These are phyloP conservation scores for Xylaria castorea DNA, from an alignment of 495 filamentous ascomycete species.

Conservation along the genomic window DNA sequence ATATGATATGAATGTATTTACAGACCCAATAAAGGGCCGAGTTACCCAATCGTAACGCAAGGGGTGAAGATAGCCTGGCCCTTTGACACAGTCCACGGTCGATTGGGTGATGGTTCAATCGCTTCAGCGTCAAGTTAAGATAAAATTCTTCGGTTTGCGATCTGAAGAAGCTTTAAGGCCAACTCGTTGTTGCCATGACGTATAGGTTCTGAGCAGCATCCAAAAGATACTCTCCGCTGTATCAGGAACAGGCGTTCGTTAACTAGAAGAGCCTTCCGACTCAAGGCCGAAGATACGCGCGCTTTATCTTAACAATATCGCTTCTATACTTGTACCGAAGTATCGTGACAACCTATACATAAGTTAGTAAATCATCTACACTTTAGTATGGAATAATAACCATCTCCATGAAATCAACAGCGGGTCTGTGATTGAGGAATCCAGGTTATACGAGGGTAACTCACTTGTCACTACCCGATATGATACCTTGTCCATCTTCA, in stretches of 20 bases:
- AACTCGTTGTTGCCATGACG: background rate
- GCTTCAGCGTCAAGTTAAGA: background rate
- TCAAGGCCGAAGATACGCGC: background rate
- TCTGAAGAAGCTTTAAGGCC: background rate
- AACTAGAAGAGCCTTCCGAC: no score
- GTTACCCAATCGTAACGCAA: background rate
- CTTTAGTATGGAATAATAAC: background rate
- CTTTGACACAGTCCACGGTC: background rate
- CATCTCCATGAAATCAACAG: no score
- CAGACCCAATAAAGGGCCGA: background rate
- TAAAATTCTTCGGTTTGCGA: background rate
- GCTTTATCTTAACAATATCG: background rate
- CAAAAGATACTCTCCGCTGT: background rate
- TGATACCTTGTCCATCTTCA: slow-evolving; percentile 7
- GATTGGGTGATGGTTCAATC: background rate
- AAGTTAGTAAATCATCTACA: background rate
- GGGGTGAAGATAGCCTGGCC: background rate
- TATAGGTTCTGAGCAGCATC: background rate
- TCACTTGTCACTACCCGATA: slow-evolving; percentile 13
- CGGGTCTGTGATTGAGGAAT: background rate
- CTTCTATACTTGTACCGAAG: background rate
- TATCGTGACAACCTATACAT: background rate
- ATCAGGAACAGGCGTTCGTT: background rate
- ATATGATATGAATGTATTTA: background rate
- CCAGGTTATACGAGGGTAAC: background rate